Conservation (phyloP, 108 stramenopile species). For the Schizochytrium sp. region DNA sequence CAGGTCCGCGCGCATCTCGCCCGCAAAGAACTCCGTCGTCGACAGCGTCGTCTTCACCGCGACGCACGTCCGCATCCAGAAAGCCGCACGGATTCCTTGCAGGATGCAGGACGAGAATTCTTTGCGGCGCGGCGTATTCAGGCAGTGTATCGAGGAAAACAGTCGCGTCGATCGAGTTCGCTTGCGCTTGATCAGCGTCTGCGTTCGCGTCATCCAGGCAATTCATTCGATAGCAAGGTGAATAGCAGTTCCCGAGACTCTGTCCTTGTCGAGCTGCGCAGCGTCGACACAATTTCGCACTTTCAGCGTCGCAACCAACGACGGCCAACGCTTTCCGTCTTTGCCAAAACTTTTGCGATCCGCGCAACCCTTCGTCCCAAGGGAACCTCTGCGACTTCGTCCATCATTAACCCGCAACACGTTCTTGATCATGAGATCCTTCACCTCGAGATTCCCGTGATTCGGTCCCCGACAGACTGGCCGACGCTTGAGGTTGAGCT, state of each 20-base stretch:
- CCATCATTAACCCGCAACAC: not conserved
- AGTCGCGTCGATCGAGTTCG: not conserved
- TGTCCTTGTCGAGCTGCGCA: no score
- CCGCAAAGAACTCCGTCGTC: not conserved
- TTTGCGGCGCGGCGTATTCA: not conserved
- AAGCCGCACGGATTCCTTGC: not conserved
- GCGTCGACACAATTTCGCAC: no score
- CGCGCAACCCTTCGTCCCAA: not conserved
- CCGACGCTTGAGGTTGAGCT: conserved; percentile 2
- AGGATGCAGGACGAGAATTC: not conserved
- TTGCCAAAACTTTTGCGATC: no score
- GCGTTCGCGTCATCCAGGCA: not conserved
- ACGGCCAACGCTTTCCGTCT: no score
- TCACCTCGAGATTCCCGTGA: not conserved
- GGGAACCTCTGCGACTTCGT: not conserved
- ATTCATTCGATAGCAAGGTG: not conserved
- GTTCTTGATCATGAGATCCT: not conserved
- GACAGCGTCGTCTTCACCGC: not conserved
- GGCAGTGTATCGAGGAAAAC: not conserved
- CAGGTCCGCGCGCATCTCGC: not conserved
- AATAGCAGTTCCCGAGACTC: not conserved
- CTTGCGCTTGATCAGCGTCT: not conserved
- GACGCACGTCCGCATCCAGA: not conserved
- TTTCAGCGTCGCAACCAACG: no score
- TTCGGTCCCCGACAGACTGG: not conserved